phyloP scores from a whole-genome alignment of 2,329 filamentous ascomycete species.

The Colletotrichum melonis region DNA sequence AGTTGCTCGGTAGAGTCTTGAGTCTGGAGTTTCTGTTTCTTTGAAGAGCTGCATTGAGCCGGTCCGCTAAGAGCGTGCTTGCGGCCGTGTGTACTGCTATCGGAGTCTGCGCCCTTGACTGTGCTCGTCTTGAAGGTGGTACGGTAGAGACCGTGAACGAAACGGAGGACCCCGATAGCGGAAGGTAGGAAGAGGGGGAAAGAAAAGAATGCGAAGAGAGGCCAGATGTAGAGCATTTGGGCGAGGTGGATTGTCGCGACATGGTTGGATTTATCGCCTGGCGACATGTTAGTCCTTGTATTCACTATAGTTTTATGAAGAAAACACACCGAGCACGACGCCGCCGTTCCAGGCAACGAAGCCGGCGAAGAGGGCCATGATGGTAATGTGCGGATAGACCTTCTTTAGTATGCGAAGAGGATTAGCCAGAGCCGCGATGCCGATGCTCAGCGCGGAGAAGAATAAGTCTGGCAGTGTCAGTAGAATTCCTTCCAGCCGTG shows the following conservation, averaged over 20 bases:
- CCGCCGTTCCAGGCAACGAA: conserved; percentile 92
- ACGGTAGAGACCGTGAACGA: neutral
- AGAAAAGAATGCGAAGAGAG: conserved; percentile 90
- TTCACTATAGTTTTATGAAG: neutral
- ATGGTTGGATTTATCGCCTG: conserved; percentile 95
- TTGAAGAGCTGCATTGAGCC: neutral
- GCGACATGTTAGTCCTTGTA: conserved; percentile 40
- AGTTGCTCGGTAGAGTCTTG: neutral
- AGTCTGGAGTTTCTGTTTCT: neutral
- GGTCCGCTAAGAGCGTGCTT: neutral
- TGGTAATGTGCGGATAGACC: conserved; percentile 69
- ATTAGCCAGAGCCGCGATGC: conserved; percentile 65
- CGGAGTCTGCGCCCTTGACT: neutral
- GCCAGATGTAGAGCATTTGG: conserved; percentile 96
- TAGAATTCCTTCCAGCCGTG: neutral
- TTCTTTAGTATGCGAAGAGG: conserved; percentile 56
- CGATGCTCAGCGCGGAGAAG: conserved; percentile 72
- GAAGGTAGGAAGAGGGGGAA: conserved; percentile 76
- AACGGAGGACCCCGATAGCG: conserved; percentile 48
- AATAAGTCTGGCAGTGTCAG: conserved; percentile 59
- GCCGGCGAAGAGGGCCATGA: conserved; percentile 74
- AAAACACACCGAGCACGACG: conserved; percentile 81
- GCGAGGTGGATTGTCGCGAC: conserved; percentile 88
- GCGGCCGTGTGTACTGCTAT: neutral
- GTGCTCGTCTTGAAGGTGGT: neutral